Conservation (phyloP, 805 yeast genomes). For the Candida berthetii region DNA sequence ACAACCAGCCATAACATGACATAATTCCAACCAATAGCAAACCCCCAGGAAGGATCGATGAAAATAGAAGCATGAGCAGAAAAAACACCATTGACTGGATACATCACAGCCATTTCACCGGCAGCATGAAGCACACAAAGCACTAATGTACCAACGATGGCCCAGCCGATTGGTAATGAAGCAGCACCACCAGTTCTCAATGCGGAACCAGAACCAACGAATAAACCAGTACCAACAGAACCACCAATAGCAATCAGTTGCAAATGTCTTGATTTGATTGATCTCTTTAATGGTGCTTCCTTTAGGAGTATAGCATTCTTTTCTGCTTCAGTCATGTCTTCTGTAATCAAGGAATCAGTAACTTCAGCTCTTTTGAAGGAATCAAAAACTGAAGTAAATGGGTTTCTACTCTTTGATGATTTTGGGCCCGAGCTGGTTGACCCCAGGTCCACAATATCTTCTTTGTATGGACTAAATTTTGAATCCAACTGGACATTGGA, state of each 20-base stretch:
- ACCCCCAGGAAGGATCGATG: slow-evolving; percentile 56
- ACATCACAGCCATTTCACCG: slow-evolving; percentile 54
- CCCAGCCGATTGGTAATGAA: slow-evolving; percentile 47
- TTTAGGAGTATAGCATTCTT: slow-evolving; percentile 35
- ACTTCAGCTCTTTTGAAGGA: slow-evolving; percentile 1
- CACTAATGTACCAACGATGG: slow-evolving; percentile 49
- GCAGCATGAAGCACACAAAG: slow-evolving; percentile 54
- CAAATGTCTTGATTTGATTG: slow-evolving; percentile 46
- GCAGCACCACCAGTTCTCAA: slow-evolving; percentile 56
- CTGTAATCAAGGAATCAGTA: slow-evolving; percentile 19
- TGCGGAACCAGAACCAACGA: slow-evolving; percentile 55
- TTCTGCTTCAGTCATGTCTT: slow-evolving; percentile 27
- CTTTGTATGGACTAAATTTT: no score
- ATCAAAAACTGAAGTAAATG: not conserved
- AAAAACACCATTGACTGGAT: slow-evolving; percentile 64
- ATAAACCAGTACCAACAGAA: slow-evolving; percentile 40
- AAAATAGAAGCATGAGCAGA: slow-evolving; percentile 54
- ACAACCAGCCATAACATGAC: slow-evolving; percentile 46
- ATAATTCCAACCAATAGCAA: slow-evolving; percentile 56
- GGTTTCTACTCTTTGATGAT: no score
- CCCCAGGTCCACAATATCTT: no score
- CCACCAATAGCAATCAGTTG: slow-evolving; percentile 35
- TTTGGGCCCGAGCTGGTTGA: no score
- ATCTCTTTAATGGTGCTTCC: slow-evolving; percentile 45
- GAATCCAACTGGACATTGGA: no score